A percentile compares a stretch with the other conserved stretches of the same genome.
Conservation (phyloP, 345 rosid species). For the Pistacia atlantica region DNA sequence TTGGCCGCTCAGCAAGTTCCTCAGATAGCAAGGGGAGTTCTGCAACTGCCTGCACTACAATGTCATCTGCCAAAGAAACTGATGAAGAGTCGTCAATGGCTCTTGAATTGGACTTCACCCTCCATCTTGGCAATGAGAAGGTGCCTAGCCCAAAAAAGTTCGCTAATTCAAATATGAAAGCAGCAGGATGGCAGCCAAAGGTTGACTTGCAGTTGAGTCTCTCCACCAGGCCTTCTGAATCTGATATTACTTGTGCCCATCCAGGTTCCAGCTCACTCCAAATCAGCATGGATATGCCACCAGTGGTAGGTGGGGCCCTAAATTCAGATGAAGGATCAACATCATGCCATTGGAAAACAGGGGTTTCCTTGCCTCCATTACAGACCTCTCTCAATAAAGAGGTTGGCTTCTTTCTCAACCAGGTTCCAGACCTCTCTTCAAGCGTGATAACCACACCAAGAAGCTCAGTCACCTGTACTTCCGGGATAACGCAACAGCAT, state of each 20-base stretch:
- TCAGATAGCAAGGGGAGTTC: constrained; percentile 94
- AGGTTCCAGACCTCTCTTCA: constrained; percentile 65
- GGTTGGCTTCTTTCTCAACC: constrained; percentile 44
- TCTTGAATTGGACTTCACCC: constrained; percentile 76
- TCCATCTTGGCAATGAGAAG: constrained; percentile 81
- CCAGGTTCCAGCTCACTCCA: constrained; percentile 40
- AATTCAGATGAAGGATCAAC: constrained; percentile 57
- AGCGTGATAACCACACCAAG: constrained; percentile 54
- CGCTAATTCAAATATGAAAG: constrained; percentile 37
- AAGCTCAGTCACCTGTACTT: constrained; percentile 84
- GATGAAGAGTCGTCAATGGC: constrained; percentile 89
- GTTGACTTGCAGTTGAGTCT: constrained; percentile 84
- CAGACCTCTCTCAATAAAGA: constrained; percentile 41
- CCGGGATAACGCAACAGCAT: constrained; percentile 68
- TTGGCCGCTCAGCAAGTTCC: constrained; percentile 75
- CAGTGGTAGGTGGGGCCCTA: constrained; percentile 26
- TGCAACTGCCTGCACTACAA: constrained; percentile 65
- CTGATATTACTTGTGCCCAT: constrained; percentile 62
- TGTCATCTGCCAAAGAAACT: constrained; percentile 82
- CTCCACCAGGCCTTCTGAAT: constrained; percentile 62
- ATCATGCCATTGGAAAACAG: constrained; percentile 42
- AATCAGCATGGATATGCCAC: constrained; percentile 41
- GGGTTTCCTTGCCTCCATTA: constrained; percentile 40
- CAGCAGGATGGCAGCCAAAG: constrained; percentile 40
- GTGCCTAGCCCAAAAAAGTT: constrained; percentile 37